Evolutionary conservation across 164 flowering plant species (phyloP), one percentile per base, ranked within the genome.

Genomic region (Cinnamomum micranthum): DNA sequence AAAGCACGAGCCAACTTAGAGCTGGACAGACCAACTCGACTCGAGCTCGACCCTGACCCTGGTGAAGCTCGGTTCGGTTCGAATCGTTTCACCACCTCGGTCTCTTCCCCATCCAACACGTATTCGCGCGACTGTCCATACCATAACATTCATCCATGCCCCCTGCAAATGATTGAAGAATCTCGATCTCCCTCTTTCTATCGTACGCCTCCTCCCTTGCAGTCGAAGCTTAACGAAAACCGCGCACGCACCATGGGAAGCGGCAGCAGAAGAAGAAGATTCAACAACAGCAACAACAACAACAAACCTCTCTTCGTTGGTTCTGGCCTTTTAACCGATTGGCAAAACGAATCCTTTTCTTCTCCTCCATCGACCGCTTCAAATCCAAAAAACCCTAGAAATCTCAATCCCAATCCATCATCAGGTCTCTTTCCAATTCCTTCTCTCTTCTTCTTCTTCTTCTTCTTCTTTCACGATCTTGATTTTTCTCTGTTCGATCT

Each of bases 311-410:
- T 85, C 60, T 91, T 91, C 71, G 86, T 91, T 19, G 87, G 80
- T 60, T 90, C 91, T 15, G 95, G 92, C 50, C 14, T 84, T 41
- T 81, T 91, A 47, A 68, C 85, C 24, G 90, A 90, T 82, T 88
- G 90, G 83, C 68, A 74, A 11, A 74, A 71, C 33, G 69, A 74
- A 28, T 24, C 60, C 78, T 64, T 47, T 71, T 27, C 52, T 19
- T 52, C 75, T 25, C 19, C 47, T 28, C 41, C 23, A 3, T 25
- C 69, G 7, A 25, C 69, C 33, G 28, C 27, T 33, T 50, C 47
- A 14, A 31, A 31, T 67, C 58, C 41, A 62, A 41, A 15, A 55
- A 55, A 55, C 60, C 20, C 60, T 15, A 55, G n/a, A 55, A 55
- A 55, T 55, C 47, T 7, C 47, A 41, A 41, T 41, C 47, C 2